phyloP scores from a whole-genome alignment of 192 early-diverging fungal species.

The Haplosporangium gracile region DNA sequence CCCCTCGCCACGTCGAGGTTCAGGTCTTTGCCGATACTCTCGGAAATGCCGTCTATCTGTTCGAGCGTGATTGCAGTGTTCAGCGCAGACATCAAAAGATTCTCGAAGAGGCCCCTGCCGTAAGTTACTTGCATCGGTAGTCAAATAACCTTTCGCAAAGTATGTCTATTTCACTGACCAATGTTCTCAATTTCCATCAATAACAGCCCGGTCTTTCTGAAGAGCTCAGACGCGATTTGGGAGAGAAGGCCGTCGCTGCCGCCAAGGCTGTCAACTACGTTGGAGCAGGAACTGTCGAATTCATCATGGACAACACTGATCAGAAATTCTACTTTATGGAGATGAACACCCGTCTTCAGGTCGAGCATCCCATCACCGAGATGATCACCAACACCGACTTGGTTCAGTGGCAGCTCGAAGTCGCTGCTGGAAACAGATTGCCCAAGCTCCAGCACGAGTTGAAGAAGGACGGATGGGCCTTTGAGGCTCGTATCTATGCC shows the following conservation, averaged over 20 bases:
- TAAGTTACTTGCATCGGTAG: slow-evolving; percentile 11
- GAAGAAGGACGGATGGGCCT: slow-evolving; percentile 86
- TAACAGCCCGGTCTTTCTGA: slow-evolving; percentile 74
- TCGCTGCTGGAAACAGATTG: slow-evolving; percentile 91
- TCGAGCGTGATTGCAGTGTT: slow-evolving; percentile 96
- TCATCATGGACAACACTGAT: slow-evolving; percentile 91
- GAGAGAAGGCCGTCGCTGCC: slow-evolving; percentile 91
- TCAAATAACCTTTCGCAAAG: neutral
- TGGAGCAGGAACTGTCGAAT: slow-evolving; percentile 97
- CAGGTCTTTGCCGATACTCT: slow-evolving; percentile 94
- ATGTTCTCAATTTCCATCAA: neutral
- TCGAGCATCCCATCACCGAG: slow-evolving; percentile 98
- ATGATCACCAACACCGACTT: slow-evolving; percentile 95
- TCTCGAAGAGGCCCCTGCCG: slow-evolving; percentile 95
- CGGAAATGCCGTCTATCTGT: slow-evolving; percentile 92
- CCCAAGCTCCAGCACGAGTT: slow-evolving; percentile 82
- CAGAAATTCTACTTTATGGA: slow-evolving; percentile 98
- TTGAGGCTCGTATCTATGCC: slow-evolving; percentile 98
- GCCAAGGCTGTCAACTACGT: slow-evolving; percentile 95
- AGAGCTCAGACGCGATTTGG: slow-evolving; percentile 79
- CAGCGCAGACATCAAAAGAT: slow-evolving; percentile 98
- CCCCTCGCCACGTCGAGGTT: slow-evolving; percentile 94
- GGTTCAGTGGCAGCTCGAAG: slow-evolving; percentile 95
- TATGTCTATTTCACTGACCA: neutral
- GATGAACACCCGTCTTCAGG: slow-evolving; percentile 96